These are phyloP conservation scores for Keithomyces neogunnii DNA, from an alignment of 2,329 filamentous ascomycete species.

Conservation along the genomic window DNA sequence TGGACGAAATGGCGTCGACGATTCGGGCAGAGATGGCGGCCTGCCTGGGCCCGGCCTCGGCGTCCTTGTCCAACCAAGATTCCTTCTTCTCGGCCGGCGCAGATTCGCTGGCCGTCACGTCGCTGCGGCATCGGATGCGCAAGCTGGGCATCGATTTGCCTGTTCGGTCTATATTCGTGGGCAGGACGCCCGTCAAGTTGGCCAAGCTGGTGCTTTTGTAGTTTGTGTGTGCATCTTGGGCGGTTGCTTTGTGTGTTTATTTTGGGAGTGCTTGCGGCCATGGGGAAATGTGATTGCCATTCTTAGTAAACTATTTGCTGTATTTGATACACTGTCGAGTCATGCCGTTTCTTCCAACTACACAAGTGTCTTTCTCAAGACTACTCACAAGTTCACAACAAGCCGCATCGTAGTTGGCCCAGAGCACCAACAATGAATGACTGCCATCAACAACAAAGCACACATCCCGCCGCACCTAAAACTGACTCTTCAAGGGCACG, in stretches of 20 bases:
- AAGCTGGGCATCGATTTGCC: not conserved
- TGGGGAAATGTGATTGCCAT: too few species aligned
- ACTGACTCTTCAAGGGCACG: conserved; percentile 21
- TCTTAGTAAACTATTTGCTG: too few species aligned
- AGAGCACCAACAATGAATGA: too few species aligned
- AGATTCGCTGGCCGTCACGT: conserved; percentile 1
- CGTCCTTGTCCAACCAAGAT: not conserved
- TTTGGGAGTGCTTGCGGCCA: too few species aligned
- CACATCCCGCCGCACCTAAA: conserved; percentile 4
- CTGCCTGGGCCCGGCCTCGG: not conserved
- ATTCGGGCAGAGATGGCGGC: not conserved
- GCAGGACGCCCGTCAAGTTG: not conserved
- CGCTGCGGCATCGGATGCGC: conserved; percentile 3
- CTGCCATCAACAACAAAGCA: not conserved
- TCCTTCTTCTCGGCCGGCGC: conserved; percentile 6
- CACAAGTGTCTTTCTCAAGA: too few species aligned
- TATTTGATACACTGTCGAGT: too few species aligned
- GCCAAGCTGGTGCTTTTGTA: not conserved
- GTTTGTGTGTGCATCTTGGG: too few species aligned
- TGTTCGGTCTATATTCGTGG: not conserved
- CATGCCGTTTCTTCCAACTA: too few species aligned
- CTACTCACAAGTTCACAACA: too few species aligned
- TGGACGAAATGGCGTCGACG: not conserved
- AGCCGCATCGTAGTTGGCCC: too few species aligned
- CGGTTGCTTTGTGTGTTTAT: too few species aligned